Evolutionary conservation across 148 eudicot species (phyloP).

Genomic region (Nyssa sinensis): DNA sequence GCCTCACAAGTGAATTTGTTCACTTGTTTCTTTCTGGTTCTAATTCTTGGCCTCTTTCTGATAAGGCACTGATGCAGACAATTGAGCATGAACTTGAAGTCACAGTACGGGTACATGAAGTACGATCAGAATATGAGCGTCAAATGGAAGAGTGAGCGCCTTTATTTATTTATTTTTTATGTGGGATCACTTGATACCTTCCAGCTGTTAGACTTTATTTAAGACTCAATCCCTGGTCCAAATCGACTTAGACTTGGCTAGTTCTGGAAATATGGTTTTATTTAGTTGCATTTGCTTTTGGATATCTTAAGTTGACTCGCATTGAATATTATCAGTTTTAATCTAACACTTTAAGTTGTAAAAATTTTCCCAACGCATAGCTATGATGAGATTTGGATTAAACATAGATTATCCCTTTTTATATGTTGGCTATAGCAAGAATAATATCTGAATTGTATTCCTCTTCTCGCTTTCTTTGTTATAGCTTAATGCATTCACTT

Average conservation of each 20-base stretch:
- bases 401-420: background rate
- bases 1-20: background rate
- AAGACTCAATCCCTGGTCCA: background rate
- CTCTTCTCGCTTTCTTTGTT: background rate
- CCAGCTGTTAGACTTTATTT: background rate
- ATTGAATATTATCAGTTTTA: background rate
- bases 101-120: constrained; percentile 87
- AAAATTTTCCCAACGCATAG: background rate
- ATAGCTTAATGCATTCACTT: background rate
- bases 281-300: background rate
- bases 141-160: constrained; percentile 86
- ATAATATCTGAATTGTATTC: background rate
- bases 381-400: constrained; percentile 2
- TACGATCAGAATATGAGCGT: constrained; percentile 89
- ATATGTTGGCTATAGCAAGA: background rate
- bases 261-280: background rate
- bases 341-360: background rate
- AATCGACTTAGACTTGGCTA: background rate
- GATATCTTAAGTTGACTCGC: background rate
- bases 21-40: background rate
- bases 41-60: constrained; percentile 11
- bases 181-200: background rate
- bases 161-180: constrained; percentile 1
- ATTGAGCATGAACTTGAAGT: constrained; percentile 97
- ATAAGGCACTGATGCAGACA: constrained; percentile 78